phyloP scores from a whole-genome alignment of 768 basidiomycete genomes.

The Phlebiopsis flavidoalba region DNA sequence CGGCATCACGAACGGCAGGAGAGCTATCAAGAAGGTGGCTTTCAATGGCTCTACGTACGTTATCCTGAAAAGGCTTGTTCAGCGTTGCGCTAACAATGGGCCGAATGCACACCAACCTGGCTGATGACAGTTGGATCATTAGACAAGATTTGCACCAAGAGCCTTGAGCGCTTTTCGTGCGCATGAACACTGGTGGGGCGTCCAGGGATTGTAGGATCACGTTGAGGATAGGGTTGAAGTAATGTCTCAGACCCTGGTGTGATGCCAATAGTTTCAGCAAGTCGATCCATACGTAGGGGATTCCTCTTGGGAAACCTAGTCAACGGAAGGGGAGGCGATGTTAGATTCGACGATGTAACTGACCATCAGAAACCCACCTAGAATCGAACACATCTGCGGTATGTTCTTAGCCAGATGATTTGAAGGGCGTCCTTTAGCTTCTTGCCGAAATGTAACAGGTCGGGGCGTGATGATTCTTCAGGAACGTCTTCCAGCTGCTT shows the following conservation, averaged over 20 bases:
- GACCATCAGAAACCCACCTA: conserved; percentile 46
- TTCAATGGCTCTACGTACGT: conserved; percentile 84
- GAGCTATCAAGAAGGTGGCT: conserved; percentile 88
- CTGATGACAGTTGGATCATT: conserved; percentile 83
- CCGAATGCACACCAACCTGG: conserved; percentile 41
- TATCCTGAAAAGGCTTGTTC: conserved; percentile 40
- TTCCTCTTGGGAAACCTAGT: conserved; percentile 65
- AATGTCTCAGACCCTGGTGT: conserved; percentile 70
- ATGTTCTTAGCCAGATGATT: conserved; percentile 68
- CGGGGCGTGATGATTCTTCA: conserved; percentile 30
- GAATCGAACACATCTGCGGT: conserved; percentile 75
- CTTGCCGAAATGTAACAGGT: conserved; percentile 44
- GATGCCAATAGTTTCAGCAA: conserved; percentile 73
- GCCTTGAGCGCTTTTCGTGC: conserved; percentile 92
- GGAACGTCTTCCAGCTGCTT: conserved; percentile 38
- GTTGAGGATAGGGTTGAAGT: conserved; percentile 80
- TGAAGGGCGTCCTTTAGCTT: conserved; percentile 60
- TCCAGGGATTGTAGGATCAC: conserved; percentile 78
- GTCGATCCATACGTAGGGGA: conserved; percentile 56
- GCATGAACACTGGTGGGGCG: conserved; percentile 83
- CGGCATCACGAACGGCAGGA: conserved; percentile 92
- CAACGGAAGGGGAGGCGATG: no score
- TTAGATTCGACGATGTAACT: background rate
- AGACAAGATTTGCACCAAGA: conserved; percentile 81
- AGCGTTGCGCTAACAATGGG: background rate